Evolutionary conservation across 257 asterid genomes (phyloP).

Genomic region (Penstemon newberryi): DNA sequence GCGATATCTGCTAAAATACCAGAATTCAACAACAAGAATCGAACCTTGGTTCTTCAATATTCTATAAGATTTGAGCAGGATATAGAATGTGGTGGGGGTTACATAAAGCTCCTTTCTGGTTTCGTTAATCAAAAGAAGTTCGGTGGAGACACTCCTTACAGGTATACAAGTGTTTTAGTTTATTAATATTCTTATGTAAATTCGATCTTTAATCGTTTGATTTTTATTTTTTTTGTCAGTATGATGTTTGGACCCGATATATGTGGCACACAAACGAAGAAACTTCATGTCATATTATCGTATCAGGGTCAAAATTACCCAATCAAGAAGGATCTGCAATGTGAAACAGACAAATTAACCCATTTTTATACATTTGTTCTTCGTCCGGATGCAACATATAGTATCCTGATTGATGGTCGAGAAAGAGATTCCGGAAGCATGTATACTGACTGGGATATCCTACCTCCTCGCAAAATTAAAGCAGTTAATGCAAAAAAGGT

Average conservation of each 20-base stretch:
- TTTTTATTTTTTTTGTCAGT: constrained; percentile 15
- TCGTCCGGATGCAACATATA: constrained; percentile 85
- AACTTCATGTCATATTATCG: constrained; percentile 75
- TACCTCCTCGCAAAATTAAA: constrained; percentile 86
- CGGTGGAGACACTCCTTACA: constrained; percentile 99
- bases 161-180: too few species aligned
- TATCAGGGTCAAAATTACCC: constrained; percentile 90
- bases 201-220: too few species aligned
- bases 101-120: constrained; percentile 89
- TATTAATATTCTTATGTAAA: too few species aligned
- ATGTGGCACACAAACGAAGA: constrained; percentile 93
- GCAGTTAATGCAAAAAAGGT: constrained; percentile 75
- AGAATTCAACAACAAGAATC: constrained; percentile 85
- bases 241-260: constrained; percentile 97
- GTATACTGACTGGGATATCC: constrained; percentile 88
- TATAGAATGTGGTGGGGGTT: constrained; percentile 98
- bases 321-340: constrained; percentile 82
- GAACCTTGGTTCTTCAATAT: constrained; percentile 83
- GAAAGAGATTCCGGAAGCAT: constrained; percentile 91
- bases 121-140: constrained; percentile 93
- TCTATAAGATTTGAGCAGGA: constrained; percentile 92
- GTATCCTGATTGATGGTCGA: constrained; percentile 76
- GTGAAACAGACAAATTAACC: constrained; percentile 90
- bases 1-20: constrained; percentile 95
- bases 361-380: constrained; percentile 87